phyloP scores from a whole-genome alignment of 164 flowering plant species.

The Magnolia kwangsiensis region DNA sequence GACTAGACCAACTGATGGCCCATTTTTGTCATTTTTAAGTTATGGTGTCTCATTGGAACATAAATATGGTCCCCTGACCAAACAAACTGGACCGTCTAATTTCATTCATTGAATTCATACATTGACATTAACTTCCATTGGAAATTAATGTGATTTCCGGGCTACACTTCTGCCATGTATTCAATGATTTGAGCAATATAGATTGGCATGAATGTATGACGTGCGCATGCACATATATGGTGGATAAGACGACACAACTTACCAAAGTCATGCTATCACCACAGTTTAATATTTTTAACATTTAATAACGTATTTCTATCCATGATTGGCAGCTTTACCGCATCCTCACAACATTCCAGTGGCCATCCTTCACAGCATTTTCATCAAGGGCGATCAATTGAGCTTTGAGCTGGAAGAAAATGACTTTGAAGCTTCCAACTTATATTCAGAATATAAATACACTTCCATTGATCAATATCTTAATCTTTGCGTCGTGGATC shows the following conservation, averaged over 20 bases:
- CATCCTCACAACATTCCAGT: slow-evolving; percentile 35
- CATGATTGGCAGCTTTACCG: slow-evolving; percentile 29
- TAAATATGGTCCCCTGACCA: too few relatives aligned
- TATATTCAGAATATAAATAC: slow-evolving; percentile 39
- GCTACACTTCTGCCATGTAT: neutral
- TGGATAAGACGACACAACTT: neutral
- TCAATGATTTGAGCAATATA: neutral
- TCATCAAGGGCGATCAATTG: slow-evolving; percentile 38
- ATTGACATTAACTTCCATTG: too few relatives aligned
- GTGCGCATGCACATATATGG: too few relatives aligned
- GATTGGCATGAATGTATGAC: neutral
- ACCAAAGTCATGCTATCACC: too few relatives aligned
- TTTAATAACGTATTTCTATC: neutral
- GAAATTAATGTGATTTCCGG: too few relatives aligned
- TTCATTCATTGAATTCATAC: too few relatives aligned
- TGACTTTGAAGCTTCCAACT: slow-evolving; percentile 34
- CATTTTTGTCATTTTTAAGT: too few relatives aligned
- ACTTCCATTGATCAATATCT: slow-evolving; percentile 34
- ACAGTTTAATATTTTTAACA: neutral
- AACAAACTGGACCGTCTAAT: too few relatives aligned
- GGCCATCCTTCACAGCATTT: slow-evolving; percentile 36
- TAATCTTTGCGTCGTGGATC: slow-evolving; percentile 19
- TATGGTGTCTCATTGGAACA: too few relatives aligned
- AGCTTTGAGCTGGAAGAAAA: slow-evolving; percentile 26
- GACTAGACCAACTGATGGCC: too few relatives aligned